Evolutionary conservation across 306 rosid genomes (phyloP), one percentile per base, ranked within the genome.

Genomic region (Vigna angularis): DNA sequence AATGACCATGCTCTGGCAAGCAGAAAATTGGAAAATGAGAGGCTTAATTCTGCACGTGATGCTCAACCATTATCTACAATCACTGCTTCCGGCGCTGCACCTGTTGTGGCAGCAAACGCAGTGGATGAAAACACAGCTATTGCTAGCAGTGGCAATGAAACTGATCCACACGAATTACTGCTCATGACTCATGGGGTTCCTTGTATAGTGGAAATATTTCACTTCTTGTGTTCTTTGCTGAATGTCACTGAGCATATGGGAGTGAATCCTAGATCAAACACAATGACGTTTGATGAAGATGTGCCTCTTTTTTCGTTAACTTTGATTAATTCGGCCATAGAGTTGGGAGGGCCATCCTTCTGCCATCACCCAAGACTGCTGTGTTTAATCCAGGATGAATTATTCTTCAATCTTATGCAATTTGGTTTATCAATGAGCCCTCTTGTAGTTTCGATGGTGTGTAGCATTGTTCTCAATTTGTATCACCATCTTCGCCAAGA

Each of bases 171-270:
- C 70, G 94, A 93, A 74, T 70, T 86, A 71, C 88, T 79, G 72
- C 81, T 81, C 13, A 83, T 89, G 91, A 82, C 81, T 64, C 91
- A 85, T 67, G 97, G 98, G 72, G 91, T 88, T 52, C 89, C 94
- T 20, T 91, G 98, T 90, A 93, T 93, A 97, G 97, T 93, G 86
- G 97, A 93, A 82, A 93, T 89, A 83, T 91, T 93, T 77, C 89
- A 89, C 78, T 93, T 93, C 84, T 85, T 93, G 52, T 93, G 98
- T 75, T 89, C 91, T 75, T 82, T 91, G 88, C 82, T 91, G 79
- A 89, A 89, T 91, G 83, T 89, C 74, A 86, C 82, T 81, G 94
- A 93, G 90, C 87, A 88, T 78, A 82, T 82, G 85, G 98, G 89
- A 74, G 62, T 81, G 82, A 87, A 82, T 70, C 81, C 93, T 22